Evolutionary conservation across 78 protist species (phyloP), one percentile per base, ranked within the genome.

Genomic region (Monosiga brevicollis): DNA sequence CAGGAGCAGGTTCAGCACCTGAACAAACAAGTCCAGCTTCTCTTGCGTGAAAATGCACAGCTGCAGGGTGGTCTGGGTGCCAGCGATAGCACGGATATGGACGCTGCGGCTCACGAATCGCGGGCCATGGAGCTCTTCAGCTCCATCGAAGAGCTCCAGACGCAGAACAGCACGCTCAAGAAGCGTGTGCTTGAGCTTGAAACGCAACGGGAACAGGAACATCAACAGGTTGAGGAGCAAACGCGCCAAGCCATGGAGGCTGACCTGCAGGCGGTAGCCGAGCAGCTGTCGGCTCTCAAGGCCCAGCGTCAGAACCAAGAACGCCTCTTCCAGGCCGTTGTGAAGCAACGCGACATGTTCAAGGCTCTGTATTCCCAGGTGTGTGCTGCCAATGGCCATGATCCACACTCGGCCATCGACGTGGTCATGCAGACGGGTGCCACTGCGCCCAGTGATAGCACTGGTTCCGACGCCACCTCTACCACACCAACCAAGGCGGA

Each of bases 261-360:
- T 9, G 9, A 36, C 54, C 73, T 55, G 54, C 39, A 55, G 75
- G 1, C 23, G 11, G 73, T 32, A 35, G 1, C 2, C 32, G 37
- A 0, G 10, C 43, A 79, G 75, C 82, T 79, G 82, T 32, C 43
- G 32, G 75, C 43, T n/a, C 1, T 79, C 43, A 40, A 10, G 40
- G 43, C 0, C 35, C 75, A 73, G 24, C 82, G 74, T 42, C 43
- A 29, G 29, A 73, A 42, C 49, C 75, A 79, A 34, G 32, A 34
- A 11, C 39, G 34, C 1, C 43, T 36, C 43, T 41, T 79, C 43
- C 43, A 34, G 36, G 2, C n/a, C 29, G 20, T 79, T 25, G 74
- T 20, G 54, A 54, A 70, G 34, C 76, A 79, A 43, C 82, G 82
- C 73, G 82, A 79, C 74, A 79, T 55, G 75, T 79, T 2, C 75